Percentiles rank a stretch among this genome's conserved stretches.
phyloP scores from a whole-genome alignment of 257 asterid genomes.

The Fraxinus cuspidata region DNA sequence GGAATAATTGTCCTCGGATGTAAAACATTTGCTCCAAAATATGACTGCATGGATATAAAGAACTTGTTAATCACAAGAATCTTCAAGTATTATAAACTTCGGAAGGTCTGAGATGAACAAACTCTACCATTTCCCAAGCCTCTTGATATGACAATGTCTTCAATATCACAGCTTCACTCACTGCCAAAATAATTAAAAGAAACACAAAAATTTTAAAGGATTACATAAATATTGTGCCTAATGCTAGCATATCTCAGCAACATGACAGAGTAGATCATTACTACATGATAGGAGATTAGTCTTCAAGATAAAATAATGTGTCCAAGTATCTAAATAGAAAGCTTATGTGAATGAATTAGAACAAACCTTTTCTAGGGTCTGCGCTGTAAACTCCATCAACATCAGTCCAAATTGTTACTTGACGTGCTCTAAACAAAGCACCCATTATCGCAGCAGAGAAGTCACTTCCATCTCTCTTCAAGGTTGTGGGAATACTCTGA shows the following conservation, averaged over 20 bases:
- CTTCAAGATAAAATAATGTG: neutral
- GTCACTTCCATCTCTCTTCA: slow-evolving; percentile 99
- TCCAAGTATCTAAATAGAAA: slow-evolving; percentile 10
- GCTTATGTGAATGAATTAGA: slow-evolving; percentile 13
- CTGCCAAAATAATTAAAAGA: slow-evolving; percentile 43
- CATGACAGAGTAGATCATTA: neutral
- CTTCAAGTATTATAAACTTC: slow-evolving; percentile 21
- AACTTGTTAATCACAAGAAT: slow-evolving; percentile 16
- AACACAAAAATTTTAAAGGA: neutral
- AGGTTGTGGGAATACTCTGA: slow-evolving; percentile 88
- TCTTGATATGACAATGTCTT: slow-evolving; percentile 89
- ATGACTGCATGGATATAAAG: slow-evolving; percentile 62
- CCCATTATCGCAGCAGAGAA: slow-evolving; percentile 99
- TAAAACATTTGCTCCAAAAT: slow-evolving; percentile 97
- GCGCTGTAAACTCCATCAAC: slow-evolving; percentile 98
- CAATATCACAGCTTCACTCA: slow-evolving; percentile 96
- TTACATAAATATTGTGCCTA: neutral
- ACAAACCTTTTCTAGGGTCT: slow-evolving; percentile 93
- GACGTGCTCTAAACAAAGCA: slow-evolving; percentile 82
- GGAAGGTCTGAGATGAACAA: slow-evolving; percentile 21
- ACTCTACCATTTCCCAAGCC: slow-evolving; percentile 98
- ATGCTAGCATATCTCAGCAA: neutral
- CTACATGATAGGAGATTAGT: neutral
- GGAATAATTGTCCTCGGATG: slow-evolving; percentile 99
- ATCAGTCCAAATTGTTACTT: slow-evolving; percentile 98